phyloP scores from a whole-genome alignment of 1,284 basidiomycete species.

The Cerioporus squamosus region DNA sequence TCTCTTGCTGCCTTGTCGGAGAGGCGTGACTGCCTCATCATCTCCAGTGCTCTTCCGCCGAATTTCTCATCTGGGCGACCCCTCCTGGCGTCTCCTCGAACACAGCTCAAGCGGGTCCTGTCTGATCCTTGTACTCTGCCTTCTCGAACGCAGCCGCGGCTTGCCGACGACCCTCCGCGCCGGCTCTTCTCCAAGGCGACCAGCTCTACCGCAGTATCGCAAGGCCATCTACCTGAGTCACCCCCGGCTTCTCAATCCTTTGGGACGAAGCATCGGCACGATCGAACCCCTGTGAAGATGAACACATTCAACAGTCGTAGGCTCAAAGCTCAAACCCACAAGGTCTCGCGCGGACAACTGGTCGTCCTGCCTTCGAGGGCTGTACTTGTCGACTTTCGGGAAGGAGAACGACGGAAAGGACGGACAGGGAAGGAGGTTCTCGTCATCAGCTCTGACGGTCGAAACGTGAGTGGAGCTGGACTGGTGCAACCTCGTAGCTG shows the following conservation, averaged over 20 bases:
- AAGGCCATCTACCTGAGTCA: not conserved
- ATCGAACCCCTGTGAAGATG: too few species aligned
- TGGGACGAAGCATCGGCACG: not conserved
- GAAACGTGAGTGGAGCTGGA: slow-evolving; percentile 30
- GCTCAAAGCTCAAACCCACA: slow-evolving; percentile 49
- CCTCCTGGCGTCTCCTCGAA: not conserved
- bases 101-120: slow-evolving; percentile 17
- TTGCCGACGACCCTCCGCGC: not conserved
- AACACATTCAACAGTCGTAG: slow-evolving; percentile 38
- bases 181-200: slow-evolving; percentile 19
- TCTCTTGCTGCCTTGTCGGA: not conserved
- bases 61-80: not conserved
- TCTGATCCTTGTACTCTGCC: slow-evolving; percentile 11
- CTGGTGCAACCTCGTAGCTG: not conserved
- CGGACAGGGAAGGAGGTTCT: slow-evolving; percentile 51
- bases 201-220: slow-evolving; percentile 11
- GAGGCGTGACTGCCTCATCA: not conserved
- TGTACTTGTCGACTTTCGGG: slow-evolving; percentile 57
- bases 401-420: slow-evolving; percentile 53
- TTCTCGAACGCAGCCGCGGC: not conserved
- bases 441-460: slow-evolving; percentile 44
- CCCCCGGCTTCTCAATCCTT: not conserved
- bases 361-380: slow-evolving; percentile 52
- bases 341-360: slow-evolving; percentile 50
- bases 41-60: too few species aligned